Evolutionary conservation across 805 yeast genomes (phyloP), one percentile per base, ranked within the genome.

Genomic region (Teunomyces barrocoloradensis): DNA sequence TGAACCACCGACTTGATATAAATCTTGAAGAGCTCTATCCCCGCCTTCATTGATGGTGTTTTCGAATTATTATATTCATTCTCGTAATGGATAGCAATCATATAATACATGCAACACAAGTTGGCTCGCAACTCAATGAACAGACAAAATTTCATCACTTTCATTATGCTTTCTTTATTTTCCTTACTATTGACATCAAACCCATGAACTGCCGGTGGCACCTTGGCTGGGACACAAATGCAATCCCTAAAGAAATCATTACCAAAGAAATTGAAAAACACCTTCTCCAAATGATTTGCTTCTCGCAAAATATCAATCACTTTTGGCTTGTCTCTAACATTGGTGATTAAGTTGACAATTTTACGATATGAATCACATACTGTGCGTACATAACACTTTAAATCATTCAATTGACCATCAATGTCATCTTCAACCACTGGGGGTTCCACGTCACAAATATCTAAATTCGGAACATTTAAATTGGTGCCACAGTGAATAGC

Each of bases 71-170:
- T 61, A 32, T 62, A 59, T 42, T 63, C 64, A 23, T 60, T 55
- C 46, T 73, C 77, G 48, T 69, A 73, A 53, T 72, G 72, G 21
- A 68, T 53, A n/a, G 73, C 72, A 40, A 73, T 64, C 59, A 65
- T 62, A 44, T 65, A 71, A 52, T 73, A 73, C 50, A 72, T 61
- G 35, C 74, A 65, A 10, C 74, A 68, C 39, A 73, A 53, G 47
- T 70, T 69, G 3, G 75, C 66, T 35, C 77, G 55, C 43, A 71
- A 56, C 47, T 64, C 67, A 37, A 71, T 63, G 48, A 73, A 73
- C n/a, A 56, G 27, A 25, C 63, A 55, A 51, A 62, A 73, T 42
- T 67, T 66, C 18, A 61, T 51, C 5, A 71, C 77, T 51, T 71
- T 72, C 44, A 71, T 44, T 30, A 51, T 59, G 6, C 63, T 48